Percentiles rank a stretch among this genome's conserved stretches.
Evolutionary conservation across 1,139 yeast species (phyloP).

Genomic region (Candida dubliniensis): DNA sequence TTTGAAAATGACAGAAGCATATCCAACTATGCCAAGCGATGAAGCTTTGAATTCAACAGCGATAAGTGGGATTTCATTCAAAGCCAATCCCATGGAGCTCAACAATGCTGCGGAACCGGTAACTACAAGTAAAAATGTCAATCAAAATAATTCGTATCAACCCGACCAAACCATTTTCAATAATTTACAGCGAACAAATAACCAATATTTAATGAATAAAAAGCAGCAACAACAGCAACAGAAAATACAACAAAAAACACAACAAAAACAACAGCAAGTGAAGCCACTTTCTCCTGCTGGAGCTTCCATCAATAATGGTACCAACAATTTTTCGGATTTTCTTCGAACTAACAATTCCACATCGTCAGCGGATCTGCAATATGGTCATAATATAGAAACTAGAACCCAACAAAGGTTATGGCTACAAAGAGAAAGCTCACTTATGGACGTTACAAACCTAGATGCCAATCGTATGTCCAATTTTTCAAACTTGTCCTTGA

Average conservation of each 20-base stretch:
- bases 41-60: constrained; percentile 22
- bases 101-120: constrained; percentile 33
- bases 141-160: constrained; percentile 41
- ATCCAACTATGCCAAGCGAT: constrained; percentile 12
- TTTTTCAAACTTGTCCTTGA: constrained; percentile 45
- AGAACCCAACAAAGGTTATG: constrained; percentile 82
- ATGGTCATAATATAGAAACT: constrained; percentile 33
- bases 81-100: constrained; percentile 29
- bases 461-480: constrained; percentile 36
- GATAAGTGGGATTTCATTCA: constrained; percentile 38
- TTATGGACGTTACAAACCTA: constrained; percentile 53
- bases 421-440: constrained; percentile 76
- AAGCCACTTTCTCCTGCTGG: constrained; percentile 10
- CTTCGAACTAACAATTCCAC: constrained; percentile 21
- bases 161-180: constrained; percentile 48
- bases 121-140: constrained; percentile 34
- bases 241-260: constrained; percentile 7
- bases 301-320: constrained; percentile 21
- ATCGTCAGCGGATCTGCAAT: constrained; percentile 12
- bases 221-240: constrained; percentile 16
- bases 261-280: constrained; percentile 11
- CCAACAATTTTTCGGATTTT: constrained; percentile 35
- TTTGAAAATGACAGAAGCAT: constrained; percentile 7
- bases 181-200: constrained; percentile 42
- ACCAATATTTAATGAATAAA: constrained; percentile 31